Evolutionary conservation across 176 grass and related monocot species (phyloP).

Genomic region (Carex kokanica): DNA sequence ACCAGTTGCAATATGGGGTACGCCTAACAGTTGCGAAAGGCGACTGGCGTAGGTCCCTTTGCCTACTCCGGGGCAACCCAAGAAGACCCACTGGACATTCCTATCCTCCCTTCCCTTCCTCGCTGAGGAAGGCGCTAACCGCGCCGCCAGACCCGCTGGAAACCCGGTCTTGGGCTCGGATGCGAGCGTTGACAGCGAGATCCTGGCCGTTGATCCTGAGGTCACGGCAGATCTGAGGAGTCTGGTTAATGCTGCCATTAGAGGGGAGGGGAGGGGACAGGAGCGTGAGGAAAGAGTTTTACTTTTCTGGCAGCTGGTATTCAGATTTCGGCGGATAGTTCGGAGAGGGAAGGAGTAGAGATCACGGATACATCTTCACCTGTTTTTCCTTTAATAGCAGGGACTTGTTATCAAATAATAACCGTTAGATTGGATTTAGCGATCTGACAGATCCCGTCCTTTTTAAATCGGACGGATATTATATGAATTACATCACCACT

Average conservation of each 20-base stretch:
- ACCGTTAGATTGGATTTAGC: neutral
- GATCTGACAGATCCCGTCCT: neutral
- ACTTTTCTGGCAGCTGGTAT: neutral
- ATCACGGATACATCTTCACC: neutral
- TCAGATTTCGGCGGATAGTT: conserved; percentile 17
- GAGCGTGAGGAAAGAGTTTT: neutral
- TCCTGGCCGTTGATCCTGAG: conserved; percentile 7
- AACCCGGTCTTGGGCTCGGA: conserved; percentile 30
- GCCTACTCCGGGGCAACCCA: conserved; percentile 81
- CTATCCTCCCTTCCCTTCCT: conserved; percentile 36
- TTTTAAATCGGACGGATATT: neutral
- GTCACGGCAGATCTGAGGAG: conserved; percentile 37
- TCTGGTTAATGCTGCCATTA: conserved; percentile 52
- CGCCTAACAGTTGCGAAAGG: conserved; percentile 70
- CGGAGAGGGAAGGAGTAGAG: neutral
- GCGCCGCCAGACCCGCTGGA: conserved; percentile 32
- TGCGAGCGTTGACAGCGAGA: conserved; percentile 26
- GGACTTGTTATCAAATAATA: no score
- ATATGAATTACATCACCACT: neutral
- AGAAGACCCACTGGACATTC: conserved; percentile 96
- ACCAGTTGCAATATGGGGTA: conserved; percentile 90
- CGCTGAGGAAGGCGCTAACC: neutral
- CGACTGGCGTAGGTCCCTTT: conserved; percentile 89
- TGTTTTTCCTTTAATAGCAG: neutral
- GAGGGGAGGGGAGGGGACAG: neutral